phyloP scores from a whole-genome alignment of 495 filamentous ascomycete genomes.

The Talaromyces stipitatus region DNA sequence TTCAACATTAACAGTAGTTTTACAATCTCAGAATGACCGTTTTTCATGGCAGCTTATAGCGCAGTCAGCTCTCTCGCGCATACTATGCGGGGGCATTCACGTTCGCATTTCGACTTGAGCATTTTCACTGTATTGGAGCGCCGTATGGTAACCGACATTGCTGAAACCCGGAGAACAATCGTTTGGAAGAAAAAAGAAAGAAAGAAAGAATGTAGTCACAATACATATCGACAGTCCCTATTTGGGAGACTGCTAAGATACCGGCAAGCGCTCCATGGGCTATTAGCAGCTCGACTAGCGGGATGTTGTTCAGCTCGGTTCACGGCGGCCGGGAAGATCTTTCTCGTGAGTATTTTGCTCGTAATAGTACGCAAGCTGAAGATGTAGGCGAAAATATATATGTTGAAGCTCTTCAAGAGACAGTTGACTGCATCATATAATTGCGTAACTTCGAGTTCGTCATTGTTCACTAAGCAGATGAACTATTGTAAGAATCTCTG shows the following conservation, averaged over 20 bases:
- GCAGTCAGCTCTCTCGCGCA: background rate
- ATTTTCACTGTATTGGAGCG: slow-evolving; percentile 5
- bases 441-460: background rate
- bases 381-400: background rate
- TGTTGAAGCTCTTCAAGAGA: background rate
- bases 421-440: background rate
- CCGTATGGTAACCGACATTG: background rate
- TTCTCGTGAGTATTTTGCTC: background rate
- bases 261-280: slow-evolving; percentile 5
- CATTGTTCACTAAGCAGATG: background rate
- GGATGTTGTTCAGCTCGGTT: background rate
- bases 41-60: background rate
- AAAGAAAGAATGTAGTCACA: too few species aligned
- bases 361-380: background rate
- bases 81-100: background rate
- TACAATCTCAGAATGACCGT: background rate
- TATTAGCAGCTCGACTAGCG: slow-evolving; percentile 7
- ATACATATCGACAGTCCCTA: background rate
- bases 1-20: background rate
- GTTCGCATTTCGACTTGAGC: background rate
- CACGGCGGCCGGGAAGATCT: background rate
- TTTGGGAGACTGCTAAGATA: background rate
- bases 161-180: background rate
- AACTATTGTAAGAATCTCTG: background rate
- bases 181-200: too few species aligned